Base-by-base conservation (phyloP, 2,329 filamentous ascomycete genomes). In the Colletotrichum sp. region DNA sequence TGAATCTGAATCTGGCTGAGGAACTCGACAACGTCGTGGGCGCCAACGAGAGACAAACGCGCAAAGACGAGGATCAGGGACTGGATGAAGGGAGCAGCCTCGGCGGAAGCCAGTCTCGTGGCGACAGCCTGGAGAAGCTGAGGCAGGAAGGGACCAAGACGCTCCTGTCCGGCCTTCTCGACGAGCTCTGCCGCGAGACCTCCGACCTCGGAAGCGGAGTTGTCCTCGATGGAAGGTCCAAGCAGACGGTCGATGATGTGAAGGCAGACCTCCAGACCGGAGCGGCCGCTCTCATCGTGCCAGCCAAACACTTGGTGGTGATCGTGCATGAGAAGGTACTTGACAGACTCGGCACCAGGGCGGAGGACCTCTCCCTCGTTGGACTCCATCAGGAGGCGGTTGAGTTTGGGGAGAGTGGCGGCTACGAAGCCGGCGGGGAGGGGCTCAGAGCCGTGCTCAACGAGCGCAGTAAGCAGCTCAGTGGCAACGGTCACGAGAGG, bases 41-140 rank as follows among this genome's bases (percentile, higher is more conserved):
- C 94, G 64, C 95, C 96, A 66, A 94, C 92, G 16, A 99, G 90
- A 12, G 96, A 96, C 10, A 99, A 89, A 60, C 96, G 93, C 3
- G 96, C 97, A 84, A 99, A 99, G 1, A 99, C 97, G 7, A 99
- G 90, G 71, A 98, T 98, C 67, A 99, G 87, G 70, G 95, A 98
- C 85, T 99, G 97, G 78, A 99, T 99, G 82, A 99, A 98, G 9
- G 94, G 93, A 0, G 96, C 95, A 63, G 96, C 93, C 78, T 95
- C 91, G 3, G 97, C 97, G 7, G 94, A 95, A 7, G 93, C 94
- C 18, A 99, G 89, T 74, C 97, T 92, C 67, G 93, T 93, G 5
- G 97, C 97, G 18, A 99, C 96, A 21, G 96, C 97, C 80, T 94
- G 93, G 6, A 99, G 90, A 26, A 99, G 92, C 83, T 98, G 95